These are phyloP conservation scores for Thalassiosira exigua DNA, from an alignment of 352 stramenopile genomes.

Conservation along the genomic window DNA sequence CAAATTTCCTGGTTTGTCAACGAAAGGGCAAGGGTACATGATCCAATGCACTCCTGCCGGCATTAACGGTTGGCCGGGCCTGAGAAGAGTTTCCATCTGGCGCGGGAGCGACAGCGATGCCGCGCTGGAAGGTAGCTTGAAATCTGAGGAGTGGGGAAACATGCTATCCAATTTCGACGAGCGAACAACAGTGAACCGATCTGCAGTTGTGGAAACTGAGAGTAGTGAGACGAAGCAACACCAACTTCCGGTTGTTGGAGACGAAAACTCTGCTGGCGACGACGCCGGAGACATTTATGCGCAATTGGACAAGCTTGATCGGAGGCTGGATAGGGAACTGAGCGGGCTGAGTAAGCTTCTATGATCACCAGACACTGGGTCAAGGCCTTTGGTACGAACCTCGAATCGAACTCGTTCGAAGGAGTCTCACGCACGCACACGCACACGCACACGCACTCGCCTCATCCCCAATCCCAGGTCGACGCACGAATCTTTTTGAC, in stretches of 20 bases:
- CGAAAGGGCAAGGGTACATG: constrained; percentile 71
- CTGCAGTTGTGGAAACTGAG: not conserved
- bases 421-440: too few relatives aligned
- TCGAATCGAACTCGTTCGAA: too few relatives aligned
- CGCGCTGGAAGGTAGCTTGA: not conserved
- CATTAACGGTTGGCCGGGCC: constrained; percentile 56
- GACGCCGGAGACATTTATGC: constrained; percentile 11
- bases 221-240: not conserved
- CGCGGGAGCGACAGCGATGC: constrained; percentile 11
- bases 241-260: not conserved
- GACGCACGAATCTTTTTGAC: too few relatives aligned
- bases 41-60: constrained; percentile 65
- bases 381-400: too few relatives aligned
- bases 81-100: constrained; percentile 75
- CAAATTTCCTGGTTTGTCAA: constrained; percentile 90
- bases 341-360: not conserved
- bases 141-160: not conserved
- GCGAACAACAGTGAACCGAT: not conserved
- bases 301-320: constrained; percentile 6
- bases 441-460: too few relatives aligned
- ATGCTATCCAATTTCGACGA: not conserved
- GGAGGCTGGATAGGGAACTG: constrained; percentile 2
- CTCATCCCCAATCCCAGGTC: too few relatives aligned
- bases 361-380: too few relatives aligned
- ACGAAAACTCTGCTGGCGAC: not conserved